Percentiles rank a stretch among this genome's conserved stretches.
Evolutionary conservation across 2,329 filamentous ascomycete species (phyloP).

Genomic region (Penicillium sp.): DNA sequence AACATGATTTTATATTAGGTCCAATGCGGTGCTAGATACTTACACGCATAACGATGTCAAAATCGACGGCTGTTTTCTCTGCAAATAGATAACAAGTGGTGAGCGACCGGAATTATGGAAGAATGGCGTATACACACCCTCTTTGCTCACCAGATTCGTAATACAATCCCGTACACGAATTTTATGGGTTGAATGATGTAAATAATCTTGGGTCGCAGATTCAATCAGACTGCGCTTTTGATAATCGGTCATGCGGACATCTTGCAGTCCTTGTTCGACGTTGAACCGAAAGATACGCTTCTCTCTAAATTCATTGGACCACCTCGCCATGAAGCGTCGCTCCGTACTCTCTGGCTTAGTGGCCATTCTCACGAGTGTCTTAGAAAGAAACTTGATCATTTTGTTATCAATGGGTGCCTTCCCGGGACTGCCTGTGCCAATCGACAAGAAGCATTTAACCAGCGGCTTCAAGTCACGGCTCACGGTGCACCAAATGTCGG

Average conservation of each 20-base stretch:
- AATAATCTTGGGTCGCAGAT: constrained; percentile 12
- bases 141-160: constrained; percentile 2
- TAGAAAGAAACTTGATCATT: constrained; percentile 11
- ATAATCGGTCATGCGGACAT: constrained; percentile 36
- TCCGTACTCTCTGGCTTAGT: constrained; percentile 15
- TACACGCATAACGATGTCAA: constrained; percentile 1
- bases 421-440: constrained; percentile 20
- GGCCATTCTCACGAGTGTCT: constrained; percentile 17
- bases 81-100: not conserved
- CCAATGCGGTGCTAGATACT: not conserved
- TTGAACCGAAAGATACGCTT: constrained; percentile 39
- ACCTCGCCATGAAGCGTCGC: constrained; percentile 16
- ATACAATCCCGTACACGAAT: constrained; percentile 5
- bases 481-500: constrained; percentile 17
- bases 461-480: constrained; percentile 10
- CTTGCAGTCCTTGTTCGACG: constrained; percentile 36
- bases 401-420: constrained; percentile 11
- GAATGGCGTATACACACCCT: not conserved
- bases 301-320: constrained; percentile 4
- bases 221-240: constrained; percentile 18
- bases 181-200: constrained; percentile 9
- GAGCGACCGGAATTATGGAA: not conserved
- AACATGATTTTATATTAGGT: not conserved
- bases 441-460: constrained; percentile 25
- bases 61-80: constrained; percentile 9